Base-by-base conservation (phyloP, 1,139 yeast species). In the Lodderomyces parapsilosis region DNA sequence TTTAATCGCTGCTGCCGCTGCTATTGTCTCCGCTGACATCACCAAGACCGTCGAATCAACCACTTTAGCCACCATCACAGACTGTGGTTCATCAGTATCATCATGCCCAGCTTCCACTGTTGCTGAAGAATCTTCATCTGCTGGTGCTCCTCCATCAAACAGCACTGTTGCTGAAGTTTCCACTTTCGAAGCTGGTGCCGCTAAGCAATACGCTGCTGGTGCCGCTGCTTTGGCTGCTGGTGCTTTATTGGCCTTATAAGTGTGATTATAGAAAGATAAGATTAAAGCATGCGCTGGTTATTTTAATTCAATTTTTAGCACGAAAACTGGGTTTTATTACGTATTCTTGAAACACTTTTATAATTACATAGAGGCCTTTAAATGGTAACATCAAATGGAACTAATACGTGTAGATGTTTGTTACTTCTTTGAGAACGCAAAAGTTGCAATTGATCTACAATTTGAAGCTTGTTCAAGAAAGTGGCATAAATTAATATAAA, bases 231-330 rank as follows among this genome's bases (percentile, higher is more conserved):
- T 71, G 57, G 74, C 74, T 62, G 78, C 77, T 48, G 77, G 76
- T 68, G 77, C 76, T 66, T 68, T 71, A 61, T 70, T 72, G 61
- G 76, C 76, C 66, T 70, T 72, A 62, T 72, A 71, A 71, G 64
- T 38, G 17, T 27, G 17, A 36, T 31, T 32, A 17, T 5, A 28
- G 17, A 14, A 28, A 28, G n/a, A n/a, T n/a, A n/a, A n/a, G n/a
- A n/a, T n/a, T n/a, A n/a, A n/a, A 28, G 13, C 15, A 5, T 30
- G 15, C 19, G 33, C 33, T 30, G 33, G 33, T 30, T 30, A n/a
- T 15, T 27, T 27, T n/a, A 27, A 30, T 30, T 30, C 33, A 30
- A 15, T 30, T 30, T 30, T 30, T 30, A n/a, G 33, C 33, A 30
- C 33, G 19, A 13, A 30, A 30, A 17, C 33, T 30, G 33, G 19